Evolutionary conservation across 306 rosid species (phyloP).

Genomic region (Trichosanthes truncata): DNA sequence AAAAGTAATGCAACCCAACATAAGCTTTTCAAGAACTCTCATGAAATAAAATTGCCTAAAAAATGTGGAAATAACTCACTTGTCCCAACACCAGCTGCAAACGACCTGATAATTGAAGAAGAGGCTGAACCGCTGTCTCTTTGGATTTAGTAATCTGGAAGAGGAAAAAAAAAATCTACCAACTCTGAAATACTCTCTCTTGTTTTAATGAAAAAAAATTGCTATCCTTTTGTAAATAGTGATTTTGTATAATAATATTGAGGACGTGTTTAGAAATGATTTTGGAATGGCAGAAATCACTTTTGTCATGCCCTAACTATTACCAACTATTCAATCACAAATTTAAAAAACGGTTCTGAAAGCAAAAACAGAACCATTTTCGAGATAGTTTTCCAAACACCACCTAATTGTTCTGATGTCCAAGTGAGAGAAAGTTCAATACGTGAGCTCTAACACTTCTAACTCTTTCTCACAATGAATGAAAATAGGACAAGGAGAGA

Average conservation of each 20-base stretch:
- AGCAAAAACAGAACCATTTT: not conserved
- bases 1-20: not conserved
- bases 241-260: too few relatives aligned
- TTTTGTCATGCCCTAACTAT: not conserved
- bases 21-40: not conserved
- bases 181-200: not conserved
- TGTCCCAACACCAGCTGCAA: conserved; percentile 73
- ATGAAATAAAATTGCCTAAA: not conserved
- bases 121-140: conserved; percentile 48
- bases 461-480: not conserved
- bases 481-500: not conserved
- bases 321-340: not conserved
- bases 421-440: not conserved
- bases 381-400: not conserved
- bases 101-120: conserved; percentile 76
- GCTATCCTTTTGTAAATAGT: too few relatives aligned
- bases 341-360: not conserved
- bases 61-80: conserved; percentile 28
- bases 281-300: too few relatives aligned
- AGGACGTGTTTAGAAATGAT: too few relatives aligned
- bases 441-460: not conserved
- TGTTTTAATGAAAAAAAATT: too few relatives aligned
- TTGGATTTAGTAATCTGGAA: conserved; percentile 53
- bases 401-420: not conserved
- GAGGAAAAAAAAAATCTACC: not conserved